phyloP scores from a whole-genome alignment of 805 yeast species.

The Teunomyces pallodes region DNA sequence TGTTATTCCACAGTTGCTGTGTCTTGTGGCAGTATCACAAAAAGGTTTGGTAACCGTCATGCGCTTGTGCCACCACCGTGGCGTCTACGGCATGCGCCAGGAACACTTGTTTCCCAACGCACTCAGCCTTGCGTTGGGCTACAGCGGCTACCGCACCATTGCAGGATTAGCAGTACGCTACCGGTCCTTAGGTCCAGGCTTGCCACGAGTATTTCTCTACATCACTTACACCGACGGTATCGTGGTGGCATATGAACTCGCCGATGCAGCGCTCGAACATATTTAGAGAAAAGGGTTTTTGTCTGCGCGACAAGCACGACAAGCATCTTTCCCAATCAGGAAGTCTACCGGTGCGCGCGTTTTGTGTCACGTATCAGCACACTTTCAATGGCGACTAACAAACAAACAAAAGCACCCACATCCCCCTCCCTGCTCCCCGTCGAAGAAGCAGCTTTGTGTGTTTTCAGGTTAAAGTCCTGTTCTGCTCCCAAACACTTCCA shows the following conservation, averaged over 20 bases:
- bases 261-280: too few relatives aligned
- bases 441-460: too few relatives aligned
- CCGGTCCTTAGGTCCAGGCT: constrained; percentile 15
- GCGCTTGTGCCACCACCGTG: constrained; percentile 35
- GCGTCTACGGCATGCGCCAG: constrained; percentile 42
- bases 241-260: constrained; percentile 14
- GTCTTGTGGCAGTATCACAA: constrained; percentile 35
- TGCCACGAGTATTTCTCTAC: constrained; percentile 30
- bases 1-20: constrained; percentile 35
- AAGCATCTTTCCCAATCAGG: constrained; percentile 7
- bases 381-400: background rate
- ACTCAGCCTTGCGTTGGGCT: constrained; percentile 22
- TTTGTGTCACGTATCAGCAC: constrained; percentile 6
- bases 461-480: background rate
- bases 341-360: constrained; percentile 5
- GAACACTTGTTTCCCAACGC: constrained; percentile 42
- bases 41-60: constrained; percentile 37
- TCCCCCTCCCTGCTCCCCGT: background rate
- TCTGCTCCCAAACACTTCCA: background rate
- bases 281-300: too few relatives aligned
- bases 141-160: constrained; percentile 29
- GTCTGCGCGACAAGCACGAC: background rate
- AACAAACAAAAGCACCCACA: constrained; percentile 1
- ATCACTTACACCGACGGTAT: constrained; percentile 35
- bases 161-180: constrained; percentile 30